phyloP scores from a whole-genome alignment of 2,329 filamentous ascomycete genomes.

The Trichoderma asperellum region DNA sequence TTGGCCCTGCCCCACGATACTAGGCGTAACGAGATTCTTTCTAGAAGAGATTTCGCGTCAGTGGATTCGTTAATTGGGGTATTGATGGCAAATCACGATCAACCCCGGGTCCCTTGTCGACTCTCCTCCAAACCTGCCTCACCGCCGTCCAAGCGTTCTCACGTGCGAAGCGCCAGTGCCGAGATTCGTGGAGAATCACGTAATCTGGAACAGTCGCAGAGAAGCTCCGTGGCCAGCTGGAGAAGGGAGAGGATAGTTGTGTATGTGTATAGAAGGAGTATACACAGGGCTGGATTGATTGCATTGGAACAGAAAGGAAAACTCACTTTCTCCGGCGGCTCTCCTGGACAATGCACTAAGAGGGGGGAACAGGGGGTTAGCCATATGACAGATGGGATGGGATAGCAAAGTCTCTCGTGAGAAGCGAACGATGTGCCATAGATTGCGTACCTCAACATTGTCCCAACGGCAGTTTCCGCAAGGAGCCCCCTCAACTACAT shows the following conservation, averaged over 20 bases:
- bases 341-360: slow-evolving; percentile 70
- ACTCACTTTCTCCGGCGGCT: slow-evolving; percentile 86
- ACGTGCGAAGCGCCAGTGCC: slow-evolving; percentile 4
- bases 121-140: slow-evolving; percentile 1
- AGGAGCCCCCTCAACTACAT: slow-evolving; percentile 85
- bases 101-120: background rate
- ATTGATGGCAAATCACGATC: background rate
- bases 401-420: background rate
- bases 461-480: slow-evolving; percentile 87
- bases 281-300: background rate
- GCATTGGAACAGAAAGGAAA: background rate
- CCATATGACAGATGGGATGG: background rate
- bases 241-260: background rate
- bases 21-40: slow-evolving; percentile 50
- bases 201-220: background rate
- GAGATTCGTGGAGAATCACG: background rate
- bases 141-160: background rate
- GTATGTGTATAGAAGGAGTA: background rate
- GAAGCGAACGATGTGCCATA: background rate
- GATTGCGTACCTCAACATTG: slow-evolving; percentile 62
- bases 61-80: slow-evolving; percentile 16
- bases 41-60: slow-evolving; percentile 36
- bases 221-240: background rate
- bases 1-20: slow-evolving; percentile 41
- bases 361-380: slow-evolving; percentile 22